Base-by-base conservation (phyloP, 192 early-diverging fungal species). In the Diversispora eburnea region DNA sequence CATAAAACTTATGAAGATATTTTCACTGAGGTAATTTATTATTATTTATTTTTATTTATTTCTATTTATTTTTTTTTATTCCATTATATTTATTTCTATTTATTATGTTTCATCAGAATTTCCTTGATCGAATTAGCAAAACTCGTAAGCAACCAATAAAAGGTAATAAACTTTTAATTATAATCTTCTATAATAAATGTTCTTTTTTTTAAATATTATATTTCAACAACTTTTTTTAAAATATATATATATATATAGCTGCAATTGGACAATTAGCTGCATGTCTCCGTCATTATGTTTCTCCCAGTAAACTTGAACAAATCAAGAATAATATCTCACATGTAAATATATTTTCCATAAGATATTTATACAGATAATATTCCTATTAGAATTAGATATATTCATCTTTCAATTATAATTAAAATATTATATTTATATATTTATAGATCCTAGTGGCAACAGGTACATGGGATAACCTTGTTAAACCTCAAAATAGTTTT, bases 391-490 rank as follows among this genome's bases (percentile, higher is more conserved):
- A 54, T 12, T 51, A n/a, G n/a, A n/a, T n/a, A n/a, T n/a, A n/a
- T n/a, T n/a, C n/a, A 51, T 8, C 41, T 2, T 8, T 20, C n/a
- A 47, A 17, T 47, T 33, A 33, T 33, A 33, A 33, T 2, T 33
- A 33, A n/a, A 45, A 47, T 25, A 17, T n/a, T 17, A 15, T 2
- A 54, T 13, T 10, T 10, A 19, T 46, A 39, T 15, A 7, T 43
- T 43, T 48, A 48, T 49, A 66, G 64, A 71, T 71, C 20, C 43
- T 71, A 41, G 56, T 62, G 10, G 17, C 43, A 15, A 66, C 73
- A 22, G 73, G 82, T 13, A 81, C 77, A 13, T 65, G 60, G 59
- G 82, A 83, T 67, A 77, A 80, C 47, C 62, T 83, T 13, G 73
- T 83, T 15, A 67, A 56, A 51, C 79, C 82, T 17, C 43, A 39